Percentiles rank a stretch among this genome's conserved stretches.
These are phyloP conservation scores for Phanerodontia chrysosporium DNA, from an alignment of 768 basidiomycete species.

Conservation along the genomic window DNA sequence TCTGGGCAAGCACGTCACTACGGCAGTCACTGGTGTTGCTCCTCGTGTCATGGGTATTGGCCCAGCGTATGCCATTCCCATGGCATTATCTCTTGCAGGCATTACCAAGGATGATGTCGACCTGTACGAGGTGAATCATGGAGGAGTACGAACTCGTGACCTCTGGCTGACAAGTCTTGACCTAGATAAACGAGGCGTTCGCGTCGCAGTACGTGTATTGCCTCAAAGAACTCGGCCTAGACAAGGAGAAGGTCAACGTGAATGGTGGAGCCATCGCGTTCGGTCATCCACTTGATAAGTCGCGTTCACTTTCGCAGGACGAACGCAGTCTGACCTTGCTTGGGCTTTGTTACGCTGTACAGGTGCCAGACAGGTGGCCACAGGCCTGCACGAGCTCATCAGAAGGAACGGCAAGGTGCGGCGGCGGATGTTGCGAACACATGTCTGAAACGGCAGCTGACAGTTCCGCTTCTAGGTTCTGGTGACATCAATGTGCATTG, in stretches of 20 bases:
- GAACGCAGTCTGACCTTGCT: conserved; percentile 15
- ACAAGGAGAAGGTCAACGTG: conserved; percentile 71
- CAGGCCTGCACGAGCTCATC: conserved; percentile 70
- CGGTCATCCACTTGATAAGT: conserved; percentile 77
- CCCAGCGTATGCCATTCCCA: conserved; percentile 79
- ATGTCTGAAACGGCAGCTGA: conserved; percentile 6
- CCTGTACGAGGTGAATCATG: conserved; percentile 58
- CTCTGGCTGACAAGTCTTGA: not conserved
- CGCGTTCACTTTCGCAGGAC: not conserved
- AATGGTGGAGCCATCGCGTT: conserved; percentile 90
- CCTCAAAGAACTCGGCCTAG: conserved; percentile 59
- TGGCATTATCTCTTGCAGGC: conserved; percentile 63
- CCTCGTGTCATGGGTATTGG: conserved; percentile 90
- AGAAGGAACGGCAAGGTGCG: conserved; percentile 66
- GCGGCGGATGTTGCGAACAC: conserved; percentile 15
- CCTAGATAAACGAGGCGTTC: conserved; percentile 90
- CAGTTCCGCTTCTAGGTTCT: conserved; percentile 52
- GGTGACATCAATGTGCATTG: conserved; percentile 88
- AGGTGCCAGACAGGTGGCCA: conserved; percentile 81
- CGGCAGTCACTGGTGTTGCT: conserved; percentile 64
- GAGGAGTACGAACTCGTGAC: not conserved
- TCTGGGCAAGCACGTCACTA: conserved; percentile 76
- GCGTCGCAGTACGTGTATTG: conserved; percentile 80
- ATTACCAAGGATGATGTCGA: conserved; percentile 69
- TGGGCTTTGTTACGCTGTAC: conserved; percentile 55